Conservation (phyloP, 2,329 filamentous ascomycete genomes). For the Phyllachora maydis region DNA sequence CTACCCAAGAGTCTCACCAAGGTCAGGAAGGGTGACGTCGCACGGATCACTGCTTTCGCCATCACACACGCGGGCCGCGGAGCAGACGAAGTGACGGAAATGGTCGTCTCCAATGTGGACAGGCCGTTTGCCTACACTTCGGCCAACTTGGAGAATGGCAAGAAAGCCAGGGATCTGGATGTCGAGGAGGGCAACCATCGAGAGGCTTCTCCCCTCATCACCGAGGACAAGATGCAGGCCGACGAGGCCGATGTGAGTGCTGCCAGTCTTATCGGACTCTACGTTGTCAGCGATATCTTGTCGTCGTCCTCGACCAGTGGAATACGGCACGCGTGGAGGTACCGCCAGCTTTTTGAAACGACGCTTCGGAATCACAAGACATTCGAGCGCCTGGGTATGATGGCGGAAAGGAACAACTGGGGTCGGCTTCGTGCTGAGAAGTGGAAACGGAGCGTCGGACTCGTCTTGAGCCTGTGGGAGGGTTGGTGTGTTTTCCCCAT, state of each 20-base stretch:
- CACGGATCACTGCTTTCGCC: slow-evolving; percentile 69
- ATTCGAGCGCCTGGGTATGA: slow-evolving; percentile 55
- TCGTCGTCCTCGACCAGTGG: slow-evolving; percentile 57
- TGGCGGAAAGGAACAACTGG: slow-evolving; percentile 56
- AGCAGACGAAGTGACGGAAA: slow-evolving; percentile 76
- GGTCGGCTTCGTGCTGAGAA: slow-evolving; percentile 66
- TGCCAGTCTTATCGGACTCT: slow-evolving; percentile 62
- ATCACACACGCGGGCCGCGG: slow-evolving; percentile 72
- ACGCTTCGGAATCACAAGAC: slow-evolving; percentile 45
- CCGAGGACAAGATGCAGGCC: slow-evolving; percentile 18
- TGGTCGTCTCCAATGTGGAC: slow-evolving; percentile 66
- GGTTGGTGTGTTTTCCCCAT: slow-evolving; percentile 54
- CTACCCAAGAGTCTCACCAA: slow-evolving; percentile 57
- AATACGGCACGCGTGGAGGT: slow-evolving; percentile 72
- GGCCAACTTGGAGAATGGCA: slow-evolving; percentile 38
- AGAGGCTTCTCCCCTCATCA: slow-evolving; percentile 13
- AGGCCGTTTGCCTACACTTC: slow-evolving; percentile 54
- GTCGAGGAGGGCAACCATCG: slow-evolving; percentile 14
- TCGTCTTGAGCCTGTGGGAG: slow-evolving; percentile 52
- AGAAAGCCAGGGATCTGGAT: slow-evolving; percentile 16
- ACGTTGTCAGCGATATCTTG: slow-evolving; percentile 58
- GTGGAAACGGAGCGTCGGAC: slow-evolving; percentile 57
- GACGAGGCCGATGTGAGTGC: slow-evolving; percentile 41
- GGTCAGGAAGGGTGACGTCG: slow-evolving; percentile 69
- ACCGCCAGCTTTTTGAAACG: slow-evolving; percentile 58